Evolutionary conservation across 2,329 filamentous ascomycete species (phyloP).

Genomic region (Penicillium verrucosum): DNA sequence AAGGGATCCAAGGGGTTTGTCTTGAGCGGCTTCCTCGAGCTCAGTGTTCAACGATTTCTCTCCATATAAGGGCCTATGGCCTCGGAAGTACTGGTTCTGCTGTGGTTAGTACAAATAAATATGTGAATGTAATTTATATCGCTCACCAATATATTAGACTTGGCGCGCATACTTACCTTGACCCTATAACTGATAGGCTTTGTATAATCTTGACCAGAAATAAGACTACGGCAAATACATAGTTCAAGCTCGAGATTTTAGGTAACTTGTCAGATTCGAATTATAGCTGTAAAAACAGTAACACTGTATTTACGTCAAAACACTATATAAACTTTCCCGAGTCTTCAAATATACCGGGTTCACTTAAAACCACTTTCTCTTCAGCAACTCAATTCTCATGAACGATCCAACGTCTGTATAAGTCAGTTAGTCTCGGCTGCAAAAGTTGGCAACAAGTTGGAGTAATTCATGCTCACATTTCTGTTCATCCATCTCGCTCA

Average conservation of each 20-base stretch:
- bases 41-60: too few species aligned
- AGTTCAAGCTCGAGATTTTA: background rate
- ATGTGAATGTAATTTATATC: too few species aligned
- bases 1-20: too few species aligned
- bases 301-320: background rate
- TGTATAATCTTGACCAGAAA: too few species aligned
- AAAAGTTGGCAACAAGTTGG: background rate
- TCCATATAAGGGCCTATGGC: too few species aligned
- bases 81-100: too few species aligned
- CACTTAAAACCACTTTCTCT: background rate
- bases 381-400: conserved; percentile 3
- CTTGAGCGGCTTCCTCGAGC: too few species aligned
- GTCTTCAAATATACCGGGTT: background rate
- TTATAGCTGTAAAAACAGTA: background rate
- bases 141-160: too few species aligned
- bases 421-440: background rate
- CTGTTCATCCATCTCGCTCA: background rate
- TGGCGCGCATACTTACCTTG: too few species aligned
- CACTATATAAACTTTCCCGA: background rate
- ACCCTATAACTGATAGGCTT: too few species aligned
- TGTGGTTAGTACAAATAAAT: too few species aligned
- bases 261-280: background rate
- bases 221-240: background rate
- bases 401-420: background rate
- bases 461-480: background rate